Conservation (phyloP, 1,284 basidiomycete genomes). For the Golubevia pallescens region DNA sequence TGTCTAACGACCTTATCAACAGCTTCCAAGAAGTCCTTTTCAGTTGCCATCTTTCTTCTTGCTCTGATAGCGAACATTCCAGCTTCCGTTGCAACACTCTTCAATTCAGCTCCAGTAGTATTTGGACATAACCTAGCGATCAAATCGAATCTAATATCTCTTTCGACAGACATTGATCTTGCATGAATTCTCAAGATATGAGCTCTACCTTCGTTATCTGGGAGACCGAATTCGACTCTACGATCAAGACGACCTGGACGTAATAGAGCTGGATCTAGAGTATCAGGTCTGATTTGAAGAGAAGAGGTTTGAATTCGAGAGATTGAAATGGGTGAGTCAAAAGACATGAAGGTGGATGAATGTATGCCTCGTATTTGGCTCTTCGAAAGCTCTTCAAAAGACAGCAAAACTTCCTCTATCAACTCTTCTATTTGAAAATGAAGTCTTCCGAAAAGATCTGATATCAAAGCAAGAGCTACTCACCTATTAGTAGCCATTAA, state of each 20-base stretch:
- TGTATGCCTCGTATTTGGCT: background rate
- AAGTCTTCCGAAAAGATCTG: background rate
- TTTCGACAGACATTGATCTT: constrained; percentile 95
- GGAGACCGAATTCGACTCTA: constrained; percentile 92
- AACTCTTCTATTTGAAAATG: background rate
- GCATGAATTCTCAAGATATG: constrained; percentile 98
- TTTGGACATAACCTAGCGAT: constrained; percentile 97
- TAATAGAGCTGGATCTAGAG: constrained; percentile 92
- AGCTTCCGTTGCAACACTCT: constrained; percentile 96
- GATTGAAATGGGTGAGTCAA: background rate
- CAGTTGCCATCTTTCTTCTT: constrained; percentile 92
- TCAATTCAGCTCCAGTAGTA: constrained; percentile 94
- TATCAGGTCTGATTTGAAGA: constrained; percentile 80
- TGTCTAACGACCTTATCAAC: constrained; percentile 98
- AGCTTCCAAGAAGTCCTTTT: constrained; percentile 95
- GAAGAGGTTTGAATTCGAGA: background rate
- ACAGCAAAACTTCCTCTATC: background rate
- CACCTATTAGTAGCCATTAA: constrained; percentile 98
- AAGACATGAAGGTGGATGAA: background rate
- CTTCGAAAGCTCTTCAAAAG: background rate
- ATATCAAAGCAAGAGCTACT: constrained; percentile 34
- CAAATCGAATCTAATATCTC: constrained; percentile 95
- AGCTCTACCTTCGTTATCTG: constrained; percentile 93
- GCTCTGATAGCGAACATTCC: constrained; percentile 99
- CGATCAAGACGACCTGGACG: constrained; percentile 95